Conservation (phyloP, 805 yeast genomes). For the Starmerella floris region DNA sequence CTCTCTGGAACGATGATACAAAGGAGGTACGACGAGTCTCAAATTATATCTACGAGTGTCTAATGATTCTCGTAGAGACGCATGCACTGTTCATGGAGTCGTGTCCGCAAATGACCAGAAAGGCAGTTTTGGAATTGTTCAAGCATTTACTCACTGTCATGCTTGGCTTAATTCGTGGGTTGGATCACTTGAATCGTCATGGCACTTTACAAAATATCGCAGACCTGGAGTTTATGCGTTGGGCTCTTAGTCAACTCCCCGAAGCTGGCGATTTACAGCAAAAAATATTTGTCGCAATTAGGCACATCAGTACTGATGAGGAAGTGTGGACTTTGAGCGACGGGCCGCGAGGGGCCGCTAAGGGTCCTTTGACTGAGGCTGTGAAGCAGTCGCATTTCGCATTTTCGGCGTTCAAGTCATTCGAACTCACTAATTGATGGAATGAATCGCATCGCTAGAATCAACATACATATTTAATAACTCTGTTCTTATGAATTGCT, state of each 20-base stretch:
- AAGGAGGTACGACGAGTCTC: constrained; percentile 19
- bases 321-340: constrained; percentile 21
- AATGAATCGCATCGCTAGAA: no score
- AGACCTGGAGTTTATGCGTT: constrained; percentile 41
- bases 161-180: constrained; percentile 32
- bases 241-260: constrained; percentile 23
- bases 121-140: constrained; percentile 36
- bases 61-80: constrained; percentile 38
- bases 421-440: neutral
- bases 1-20: constrained; percentile 35
- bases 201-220: constrained; percentile 41
- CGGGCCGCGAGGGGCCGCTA: constrained; percentile 22
- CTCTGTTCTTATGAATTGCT: no score
- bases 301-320: constrained; percentile 21
- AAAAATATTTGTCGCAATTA: constrained; percentile 24
- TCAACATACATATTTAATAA: no score
- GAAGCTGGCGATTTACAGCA: constrained; percentile 22
- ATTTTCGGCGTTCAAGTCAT: constrained; percentile 17
- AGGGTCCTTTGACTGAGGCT: constrained; percentile 16
- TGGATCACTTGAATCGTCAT: constrained; percentile 35
- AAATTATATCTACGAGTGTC: constrained; percentile 36
- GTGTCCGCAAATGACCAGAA: constrained; percentile 35
- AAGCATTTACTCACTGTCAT: constrained; percentile 31
- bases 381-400: constrained; percentile 17
- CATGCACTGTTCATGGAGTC: constrained; percentile 40